These are phyloP conservation scores for sunflower (Helianthus annuus) DNA, from an alignment of 129 eudicot genomes.

Conservation along the genomic window DNA sequence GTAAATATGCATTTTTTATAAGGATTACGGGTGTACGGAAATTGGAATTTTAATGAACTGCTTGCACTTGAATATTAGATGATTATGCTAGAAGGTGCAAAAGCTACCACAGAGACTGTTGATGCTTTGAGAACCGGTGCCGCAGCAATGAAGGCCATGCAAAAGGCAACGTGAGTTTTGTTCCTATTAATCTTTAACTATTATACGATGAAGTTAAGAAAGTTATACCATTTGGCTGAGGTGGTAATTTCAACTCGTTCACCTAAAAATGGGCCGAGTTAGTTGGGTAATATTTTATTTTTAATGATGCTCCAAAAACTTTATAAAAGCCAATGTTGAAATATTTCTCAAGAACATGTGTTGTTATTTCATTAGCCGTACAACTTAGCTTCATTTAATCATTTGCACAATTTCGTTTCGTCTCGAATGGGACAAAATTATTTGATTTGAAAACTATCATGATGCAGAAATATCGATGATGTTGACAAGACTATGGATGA, in stretches of 20 bases:
- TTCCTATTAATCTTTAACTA: neutral
- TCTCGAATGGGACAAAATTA: neutral
- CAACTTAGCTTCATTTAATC: constrained; percentile 14
- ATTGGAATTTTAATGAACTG: neutral
- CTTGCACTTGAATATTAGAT: constrained; percentile 25
- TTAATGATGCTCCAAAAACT: too few species aligned
- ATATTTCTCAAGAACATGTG: neutral
- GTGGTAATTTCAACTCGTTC: neutral
- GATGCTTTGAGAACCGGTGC: constrained; percentile 45
- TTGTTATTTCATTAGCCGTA: neutral
- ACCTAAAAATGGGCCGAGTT: neutral
- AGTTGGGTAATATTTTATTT: neutral
- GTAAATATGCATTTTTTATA: neutral
- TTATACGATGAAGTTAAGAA: neutral
- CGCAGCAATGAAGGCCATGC: constrained; percentile 46
- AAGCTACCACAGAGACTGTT: constrained; percentile 43
- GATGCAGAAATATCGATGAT: constrained; percentile 52
- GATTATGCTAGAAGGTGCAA: constrained; percentile 41
- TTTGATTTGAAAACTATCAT: constrained; percentile 4
- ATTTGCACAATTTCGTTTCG: neutral
- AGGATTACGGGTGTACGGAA: neutral
- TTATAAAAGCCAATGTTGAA: constrained; percentile 1
- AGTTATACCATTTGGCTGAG: neutral
- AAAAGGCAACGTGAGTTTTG: constrained; percentile 38
- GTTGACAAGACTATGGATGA: constrained; percentile 63